Percentiles rank a stretch among this genome's conserved stretches.
These are phyloP conservation scores for Allium sativum DNA, from an alignment of 106 monocot genomes.

Conservation along the genomic window DNA sequence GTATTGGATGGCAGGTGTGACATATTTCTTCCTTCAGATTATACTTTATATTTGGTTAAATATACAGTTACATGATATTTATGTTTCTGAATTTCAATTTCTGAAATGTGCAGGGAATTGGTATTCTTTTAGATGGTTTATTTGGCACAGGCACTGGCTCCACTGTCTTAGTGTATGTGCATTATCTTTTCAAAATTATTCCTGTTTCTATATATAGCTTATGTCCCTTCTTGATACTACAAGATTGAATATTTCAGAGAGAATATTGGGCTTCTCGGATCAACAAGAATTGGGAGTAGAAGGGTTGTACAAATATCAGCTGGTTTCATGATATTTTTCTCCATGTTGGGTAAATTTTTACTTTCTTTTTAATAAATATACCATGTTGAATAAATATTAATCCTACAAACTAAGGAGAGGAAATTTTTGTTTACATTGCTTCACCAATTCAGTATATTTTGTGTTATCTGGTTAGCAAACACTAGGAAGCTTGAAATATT, in stretches of 20 bases:
- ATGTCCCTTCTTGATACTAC: not conserved
- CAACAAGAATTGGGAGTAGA: slow-evolving; percentile 72
- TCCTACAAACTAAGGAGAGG: too few species aligned
- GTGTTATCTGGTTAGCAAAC: too few species aligned
- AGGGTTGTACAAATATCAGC: slow-evolving; percentile 89
- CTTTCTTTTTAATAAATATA: not conserved
- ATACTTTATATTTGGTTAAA: not conserved
- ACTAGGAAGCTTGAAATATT: too few species aligned
- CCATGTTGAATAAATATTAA: too few species aligned
- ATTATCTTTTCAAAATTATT: not conserved
- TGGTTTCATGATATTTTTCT: slow-evolving; percentile 98
- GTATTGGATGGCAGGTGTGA: slow-evolving; percentile 95
- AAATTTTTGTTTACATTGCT: too few species aligned
- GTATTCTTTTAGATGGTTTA: slow-evolving; percentile 57
- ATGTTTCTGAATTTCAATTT: not conserved
- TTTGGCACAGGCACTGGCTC: slow-evolving; percentile 74
- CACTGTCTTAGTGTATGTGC: slow-evolving; percentile 72
- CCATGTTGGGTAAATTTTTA: slow-evolving; percentile 52
- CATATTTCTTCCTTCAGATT: not conserved
- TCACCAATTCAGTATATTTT: too few species aligned
- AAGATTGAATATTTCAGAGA: slow-evolving; percentile 36
- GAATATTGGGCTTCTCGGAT: slow-evolving; percentile 85
- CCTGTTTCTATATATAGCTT: not conserved
- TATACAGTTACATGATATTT: not conserved
- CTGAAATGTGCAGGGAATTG: slow-evolving; percentile 8